Evolutionary conservation across 106 monocot genomes (phyloP).

Genomic region (Dactylorhiza incarnata): DNA sequence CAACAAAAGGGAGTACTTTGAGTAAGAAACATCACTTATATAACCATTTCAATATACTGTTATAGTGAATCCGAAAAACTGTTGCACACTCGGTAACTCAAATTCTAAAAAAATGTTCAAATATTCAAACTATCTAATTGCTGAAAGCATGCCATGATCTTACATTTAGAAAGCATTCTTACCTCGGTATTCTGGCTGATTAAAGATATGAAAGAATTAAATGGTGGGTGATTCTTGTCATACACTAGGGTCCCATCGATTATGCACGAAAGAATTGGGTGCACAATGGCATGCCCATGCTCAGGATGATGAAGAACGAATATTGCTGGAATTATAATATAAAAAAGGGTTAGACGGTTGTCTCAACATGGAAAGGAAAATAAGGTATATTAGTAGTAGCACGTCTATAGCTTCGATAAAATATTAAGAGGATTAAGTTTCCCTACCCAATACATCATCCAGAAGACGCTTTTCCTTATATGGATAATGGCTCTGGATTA

Average conservation of each 20-base stretch:
- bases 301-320: constrained; percentile 99
- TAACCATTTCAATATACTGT: background rate
- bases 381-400: background rate
- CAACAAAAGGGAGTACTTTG: constrained; percentile 5
- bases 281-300: constrained; percentile 95
- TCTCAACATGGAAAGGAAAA: constrained; percentile 6
- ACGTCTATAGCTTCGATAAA: constrained; percentile 18
- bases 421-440: constrained; percentile 10
- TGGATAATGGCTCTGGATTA: constrained; percentile 90
- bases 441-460: constrained; percentile 97
- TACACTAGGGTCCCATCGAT: constrained; percentile 82
- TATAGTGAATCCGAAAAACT: background rate
- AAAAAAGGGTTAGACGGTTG: constrained; percentile 13
- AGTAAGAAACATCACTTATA: background rate
- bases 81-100: background rate
- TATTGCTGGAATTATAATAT: constrained; percentile 36
- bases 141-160: background rate
- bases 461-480: constrained; percentile 68
- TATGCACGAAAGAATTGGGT: constrained; percentile 97
- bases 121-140: background rate
- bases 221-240: constrained; percentile 66
- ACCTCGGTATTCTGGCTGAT: constrained; percentile 86
- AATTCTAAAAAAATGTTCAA: background rate
- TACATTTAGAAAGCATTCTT: background rate
- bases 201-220: constrained; percentile 89